Base-by-base conservation (phyloP, 1,284 basidiomycete species). In the Porodaedalea pini region DNA sequence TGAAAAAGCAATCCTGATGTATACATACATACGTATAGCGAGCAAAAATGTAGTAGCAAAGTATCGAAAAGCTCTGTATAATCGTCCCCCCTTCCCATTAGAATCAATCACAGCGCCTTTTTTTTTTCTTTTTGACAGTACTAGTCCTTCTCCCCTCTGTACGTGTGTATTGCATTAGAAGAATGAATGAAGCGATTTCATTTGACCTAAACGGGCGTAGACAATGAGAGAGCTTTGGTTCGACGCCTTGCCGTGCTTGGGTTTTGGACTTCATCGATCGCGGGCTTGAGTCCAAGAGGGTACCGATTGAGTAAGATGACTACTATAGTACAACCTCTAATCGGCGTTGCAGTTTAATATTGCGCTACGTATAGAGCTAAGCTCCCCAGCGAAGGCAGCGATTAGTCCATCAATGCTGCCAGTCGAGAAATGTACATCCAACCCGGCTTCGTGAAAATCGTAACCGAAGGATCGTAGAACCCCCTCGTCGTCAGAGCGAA, bases 1-100 rank as follows among this genome's bases (percentile, higher is more conserved):
- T 50, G 34, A 7, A 50, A 6, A 21, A 50, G 15, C 13, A 34
- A 50, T 50, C 48, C 36, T 50, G 48, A 19, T 50, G 48, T 50
- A 50, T 50, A n/a, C n/a, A n/a, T n/a, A n/a, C n/a, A n/a, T n/a
- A n/a, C n/a, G 48, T 36, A 21, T 34, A 34, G 11, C 48, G n/a
- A 50, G 15, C 48, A 36, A n/a, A n/a, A n/a, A 47, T 47, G 45
- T 47, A 47, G 45, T 47, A 36, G 48, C 17, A 50, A 48, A 8
- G 10, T 50, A 36, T 19, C 31, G 15, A 50, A 50, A 19, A 19
- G 32, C 17, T 21, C 21, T 50, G 36, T 50, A 50, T 50, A 50
- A 50, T 50, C 6, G 36, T 11, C 19, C 10, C 36, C 21, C 32
- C 19, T 13, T 50, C 21, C 32, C 8, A 50, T 36, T 34, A 50